These are phyloP conservation scores for Speleostelium caveatum DNA, from an alignment of 78 protist species.

Conservation along the genomic window DNA sequence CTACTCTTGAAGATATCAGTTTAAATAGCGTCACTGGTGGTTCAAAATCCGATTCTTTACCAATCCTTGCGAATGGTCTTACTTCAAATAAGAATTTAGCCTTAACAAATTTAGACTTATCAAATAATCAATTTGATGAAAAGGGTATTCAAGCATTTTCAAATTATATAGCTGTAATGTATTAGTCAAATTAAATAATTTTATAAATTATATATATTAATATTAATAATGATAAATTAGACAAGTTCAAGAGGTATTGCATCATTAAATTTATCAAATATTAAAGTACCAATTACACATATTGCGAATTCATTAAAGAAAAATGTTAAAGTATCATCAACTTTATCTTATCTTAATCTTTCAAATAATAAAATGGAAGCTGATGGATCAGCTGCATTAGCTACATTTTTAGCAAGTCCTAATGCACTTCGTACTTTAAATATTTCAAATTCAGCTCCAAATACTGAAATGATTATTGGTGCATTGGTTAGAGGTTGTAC, in stretches of 20 bases:
- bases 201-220: not conserved
- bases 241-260: slow-evolving; percentile 62
- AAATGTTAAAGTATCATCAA: slow-evolving; percentile 77
- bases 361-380: slow-evolving; percentile 82
- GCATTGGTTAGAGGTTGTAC: slow-evolving; percentile 82
- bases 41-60: slow-evolving; percentile 51
- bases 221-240: slow-evolving; percentile 2
- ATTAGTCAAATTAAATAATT: not conserved
- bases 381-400: slow-evolving; percentile 76
- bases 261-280: slow-evolving; percentile 33
- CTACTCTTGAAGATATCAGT: slow-evolving; percentile 59
- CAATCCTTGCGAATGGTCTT: slow-evolving; percentile 47
- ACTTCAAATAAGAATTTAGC: slow-evolving; percentile 69
- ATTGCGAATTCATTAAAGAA: slow-evolving; percentile 70
- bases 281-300: slow-evolving; percentile 24
- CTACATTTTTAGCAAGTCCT: slow-evolving; percentile 73
- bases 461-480: slow-evolving; percentile 64
- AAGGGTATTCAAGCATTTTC: slow-evolving; percentile 61
- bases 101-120: slow-evolving; percentile 47
- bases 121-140: slow-evolving; percentile 78
- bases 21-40: slow-evolving; percentile 34
- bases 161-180: slow-evolving; percentile 45
- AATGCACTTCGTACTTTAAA: slow-evolving; percentile 54
- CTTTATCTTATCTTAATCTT: slow-evolving; percentile 66
- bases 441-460: slow-evolving; percentile 42